These are phyloP conservation scores for Cocos nucifera DNA, from an alignment of 176 grass and related monocot genomes.

Conservation along the genomic window DNA sequence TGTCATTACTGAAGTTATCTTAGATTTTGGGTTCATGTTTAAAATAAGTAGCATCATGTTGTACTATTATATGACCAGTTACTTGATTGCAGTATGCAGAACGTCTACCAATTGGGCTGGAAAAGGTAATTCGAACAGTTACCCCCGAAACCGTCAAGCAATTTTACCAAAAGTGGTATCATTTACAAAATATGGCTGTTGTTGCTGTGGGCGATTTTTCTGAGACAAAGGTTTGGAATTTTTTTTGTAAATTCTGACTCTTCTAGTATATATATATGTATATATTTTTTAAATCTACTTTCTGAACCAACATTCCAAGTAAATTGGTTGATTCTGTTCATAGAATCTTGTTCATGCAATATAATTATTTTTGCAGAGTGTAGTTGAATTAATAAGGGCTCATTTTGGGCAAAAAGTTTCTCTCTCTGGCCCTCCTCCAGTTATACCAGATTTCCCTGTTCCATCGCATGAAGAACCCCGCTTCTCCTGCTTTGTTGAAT, in stretches of 20 bases:
- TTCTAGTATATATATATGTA: too few species aligned
- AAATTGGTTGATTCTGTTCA: too few species aligned
- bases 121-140: conserved; percentile 90
- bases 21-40: too few species aligned
- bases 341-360: too few species aligned
- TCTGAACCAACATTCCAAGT: too few species aligned
- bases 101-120: conserved; percentile 80
- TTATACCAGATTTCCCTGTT: conserved; percentile 70
- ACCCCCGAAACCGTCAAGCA: conserved; percentile 57
- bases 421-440: conserved; percentile 32
- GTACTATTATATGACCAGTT: conserved; percentile 15
- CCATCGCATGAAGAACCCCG: conserved; percentile 89
- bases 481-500: conserved; percentile 97
- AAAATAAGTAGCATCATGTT: too few species aligned
- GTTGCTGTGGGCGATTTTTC: conserved; percentile 93
- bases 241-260: background rate
- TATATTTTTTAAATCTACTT: too few species aligned
- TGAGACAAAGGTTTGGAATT: conserved; percentile 55
- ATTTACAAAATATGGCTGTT: conserved; percentile 92
- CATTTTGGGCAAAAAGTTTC: conserved; percentile 83
- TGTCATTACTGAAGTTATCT: too few species aligned
- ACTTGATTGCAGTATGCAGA: conserved; percentile 73
- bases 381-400: conserved; percentile 88
- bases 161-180: conserved; percentile 94
- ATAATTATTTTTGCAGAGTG: conserved; percentile 37